Percentiles rank a stretch among this genome's conserved stretches.
These are phyloP conservation scores for Plantago coronopus DNA, from an alignment of 305 asterid genomes.

Conservation along the genomic window DNA sequence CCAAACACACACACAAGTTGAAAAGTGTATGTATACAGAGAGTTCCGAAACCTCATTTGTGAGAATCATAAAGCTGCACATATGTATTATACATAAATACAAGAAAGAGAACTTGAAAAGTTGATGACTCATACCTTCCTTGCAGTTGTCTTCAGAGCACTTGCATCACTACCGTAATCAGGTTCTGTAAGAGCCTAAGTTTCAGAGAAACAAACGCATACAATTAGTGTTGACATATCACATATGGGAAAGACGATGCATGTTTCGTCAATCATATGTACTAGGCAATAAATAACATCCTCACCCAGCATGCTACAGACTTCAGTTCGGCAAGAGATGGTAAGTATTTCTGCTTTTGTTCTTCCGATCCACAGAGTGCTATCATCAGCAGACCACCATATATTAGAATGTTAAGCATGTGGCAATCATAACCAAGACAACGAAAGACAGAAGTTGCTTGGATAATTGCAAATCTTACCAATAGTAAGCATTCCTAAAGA, in stretches of 20 bases:
- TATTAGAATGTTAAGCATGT: conserved; percentile 8
- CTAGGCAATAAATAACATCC: conserved; percentile 23
- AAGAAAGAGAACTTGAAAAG: conserved; percentile 13
- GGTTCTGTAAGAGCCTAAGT: conserved; percentile 90
- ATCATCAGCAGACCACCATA: conserved; percentile 34
- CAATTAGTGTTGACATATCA: conserved; percentile 15
- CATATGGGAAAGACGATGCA: neutral
- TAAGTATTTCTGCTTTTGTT: conserved; percentile 74
- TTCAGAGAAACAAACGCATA: conserved; percentile 23
- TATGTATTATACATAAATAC: neutral
- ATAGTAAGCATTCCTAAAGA: conserved; percentile 90
- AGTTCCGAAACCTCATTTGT: neutral
- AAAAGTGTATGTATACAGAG: neutral
- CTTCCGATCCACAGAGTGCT: conserved; percentile 89
- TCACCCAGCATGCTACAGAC: conserved; percentile 84
- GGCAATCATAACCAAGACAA: neutral
- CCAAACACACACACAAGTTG: neutral
- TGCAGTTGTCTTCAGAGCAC: conserved; percentile 76
- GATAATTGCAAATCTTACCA: conserved; percentile 40
- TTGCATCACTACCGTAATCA: conserved; percentile 95
- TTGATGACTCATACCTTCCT: conserved; percentile 51
- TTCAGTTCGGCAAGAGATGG: conserved; percentile 79
- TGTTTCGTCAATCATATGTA: conserved; percentile 10
- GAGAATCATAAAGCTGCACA: neutral
- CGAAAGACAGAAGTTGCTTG: conserved; percentile 2